A percentile compares a stretch with the other conserved stretches of the same genome.
Conservation (phyloP, 2,329 filamentous ascomycete genomes). For the Tolypocladium tropicale region DNA sequence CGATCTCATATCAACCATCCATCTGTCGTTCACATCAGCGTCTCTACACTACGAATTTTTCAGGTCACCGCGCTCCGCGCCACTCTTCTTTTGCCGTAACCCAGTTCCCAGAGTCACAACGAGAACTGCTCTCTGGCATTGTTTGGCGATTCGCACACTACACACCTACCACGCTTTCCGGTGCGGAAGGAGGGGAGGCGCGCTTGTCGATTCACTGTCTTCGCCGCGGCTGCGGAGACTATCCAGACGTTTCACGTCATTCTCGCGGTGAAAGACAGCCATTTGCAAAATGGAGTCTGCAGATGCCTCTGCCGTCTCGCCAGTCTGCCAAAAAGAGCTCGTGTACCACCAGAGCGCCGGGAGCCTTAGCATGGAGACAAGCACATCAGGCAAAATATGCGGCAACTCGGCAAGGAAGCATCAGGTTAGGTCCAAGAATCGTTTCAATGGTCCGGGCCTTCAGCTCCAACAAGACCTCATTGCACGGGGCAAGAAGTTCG, state of each 20-base stretch:
- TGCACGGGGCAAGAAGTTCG: slow-evolving; percentile 76
- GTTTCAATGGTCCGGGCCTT: background rate
- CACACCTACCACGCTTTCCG: background rate
- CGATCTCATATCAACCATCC: background rate
- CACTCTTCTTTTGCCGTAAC: background rate
- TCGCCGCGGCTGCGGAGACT: background rate
- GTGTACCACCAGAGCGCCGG: background rate
- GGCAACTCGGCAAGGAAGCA: background rate
- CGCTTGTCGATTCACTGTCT: background rate
- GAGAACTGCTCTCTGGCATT: background rate
- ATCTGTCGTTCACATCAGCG: background rate
- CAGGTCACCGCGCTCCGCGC: background rate
- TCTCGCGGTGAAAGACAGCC: background rate
- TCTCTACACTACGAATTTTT: background rate
- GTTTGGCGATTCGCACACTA: background rate
- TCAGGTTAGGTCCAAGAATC: slow-evolving; percentile 6
- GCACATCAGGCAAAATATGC: background rate
- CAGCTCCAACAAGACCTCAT: slow-evolving; percentile 57
- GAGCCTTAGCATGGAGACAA: background rate
- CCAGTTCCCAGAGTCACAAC: background rate
- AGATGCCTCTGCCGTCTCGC: slow-evolving; percentile 6
- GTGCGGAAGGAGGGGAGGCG: background rate
- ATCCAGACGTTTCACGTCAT: background rate
- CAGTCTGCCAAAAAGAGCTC: slow-evolving; percentile 9
- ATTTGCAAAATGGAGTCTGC: slow-evolving; percentile 9